phyloP scores from a whole-genome alignment of 129 eudicot genomes.

The Lactuca sativa region DNA sequence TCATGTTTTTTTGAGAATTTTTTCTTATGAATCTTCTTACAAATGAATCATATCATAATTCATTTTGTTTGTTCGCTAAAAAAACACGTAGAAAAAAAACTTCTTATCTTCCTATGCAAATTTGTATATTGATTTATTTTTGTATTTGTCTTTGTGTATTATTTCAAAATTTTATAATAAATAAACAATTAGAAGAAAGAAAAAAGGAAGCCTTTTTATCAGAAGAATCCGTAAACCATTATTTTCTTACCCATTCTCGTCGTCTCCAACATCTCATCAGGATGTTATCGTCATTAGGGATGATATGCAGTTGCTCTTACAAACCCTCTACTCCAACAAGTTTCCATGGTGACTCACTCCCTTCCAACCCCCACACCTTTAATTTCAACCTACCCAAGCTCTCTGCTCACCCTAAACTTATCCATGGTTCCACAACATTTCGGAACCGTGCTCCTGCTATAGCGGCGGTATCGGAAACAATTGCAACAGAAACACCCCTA shows the following conservation, averaged over 20 bases:
- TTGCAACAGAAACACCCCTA: slow-evolving; percentile 28
- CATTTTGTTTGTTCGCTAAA: no score
- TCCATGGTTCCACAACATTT: slow-evolving; percentile 2
- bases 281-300: slow-evolving; percentile 25
- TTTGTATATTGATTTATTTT: no score
- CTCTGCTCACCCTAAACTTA: slow-evolving; percentile 5
- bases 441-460: slow-evolving; percentile 11
- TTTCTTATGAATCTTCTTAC: no score
- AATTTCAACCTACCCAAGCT: background rate
- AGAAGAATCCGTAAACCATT: no score
- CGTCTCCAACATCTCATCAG: background rate
- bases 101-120: no score
- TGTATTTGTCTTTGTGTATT: no score
- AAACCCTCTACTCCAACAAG: slow-evolving; percentile 8
- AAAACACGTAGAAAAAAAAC: no score
- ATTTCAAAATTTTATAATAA: no score
- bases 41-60: no score
- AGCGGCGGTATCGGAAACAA: slow-evolving; percentile 22
- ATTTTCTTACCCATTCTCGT: background rate
- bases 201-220: no score
- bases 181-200: no score
- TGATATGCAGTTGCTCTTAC: slow-evolving; percentile 7
- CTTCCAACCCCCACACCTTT: background rate
- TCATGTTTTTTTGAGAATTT: no score
- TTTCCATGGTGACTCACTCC: slow-evolving; percentile 7